These are phyloP conservation scores for Coniferiporia sulphurascens DNA, from an alignment of 1,284 basidiomycete genomes.

Conservation along the genomic window DNA sequence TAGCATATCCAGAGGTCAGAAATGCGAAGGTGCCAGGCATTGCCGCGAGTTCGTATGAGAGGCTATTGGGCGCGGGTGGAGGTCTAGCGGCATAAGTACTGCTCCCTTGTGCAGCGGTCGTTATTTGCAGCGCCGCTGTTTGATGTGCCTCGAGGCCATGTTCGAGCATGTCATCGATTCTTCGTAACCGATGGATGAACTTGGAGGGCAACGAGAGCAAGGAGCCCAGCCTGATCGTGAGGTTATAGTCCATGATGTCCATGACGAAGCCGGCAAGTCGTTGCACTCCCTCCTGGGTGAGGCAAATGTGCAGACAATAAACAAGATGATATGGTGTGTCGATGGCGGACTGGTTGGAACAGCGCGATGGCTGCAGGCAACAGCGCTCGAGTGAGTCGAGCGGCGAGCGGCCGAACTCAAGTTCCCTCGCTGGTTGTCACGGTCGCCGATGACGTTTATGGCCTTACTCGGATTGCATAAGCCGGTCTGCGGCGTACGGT, in stretches of 20 bases:
- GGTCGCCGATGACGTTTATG: conserved; percentile 2
- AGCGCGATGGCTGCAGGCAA: conserved; percentile 1
- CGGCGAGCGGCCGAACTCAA: too few species aligned
- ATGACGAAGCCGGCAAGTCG: conserved; percentile 1
- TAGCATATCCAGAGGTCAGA: conserved; percentile 63
- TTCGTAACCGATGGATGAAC: conserved; percentile 20
- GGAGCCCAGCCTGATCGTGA: conserved; percentile 19
- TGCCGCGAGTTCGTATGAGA: conserved; percentile 16
- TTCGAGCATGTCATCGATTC: conserved; percentile 19
- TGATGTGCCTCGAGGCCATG: conserved; percentile 14
- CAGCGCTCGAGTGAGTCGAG: neutral
- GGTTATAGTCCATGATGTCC: conserved; percentile 16
- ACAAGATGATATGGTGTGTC: neutral
- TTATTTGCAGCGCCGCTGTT: conserved; percentile 3
- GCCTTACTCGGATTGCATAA: neutral
- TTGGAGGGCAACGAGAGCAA: conserved; percentile 20
- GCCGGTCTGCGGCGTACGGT: too few species aligned
- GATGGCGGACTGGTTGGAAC: neutral
- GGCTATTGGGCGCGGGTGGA: conserved; percentile 6
- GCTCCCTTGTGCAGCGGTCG: conserved; percentile 5
- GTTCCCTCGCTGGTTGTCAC: neutral
- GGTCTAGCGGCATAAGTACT: conserved; percentile 6
- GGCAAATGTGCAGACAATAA: too few species aligned
- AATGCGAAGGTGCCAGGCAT: conserved; percentile 63
- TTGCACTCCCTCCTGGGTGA: neutral